A percentile compares a stretch with the other conserved stretches of the same genome.
phyloP scores from a whole-genome alignment of 495 filamentous ascomycete genomes.

The Penicillium cinerascens region DNA sequence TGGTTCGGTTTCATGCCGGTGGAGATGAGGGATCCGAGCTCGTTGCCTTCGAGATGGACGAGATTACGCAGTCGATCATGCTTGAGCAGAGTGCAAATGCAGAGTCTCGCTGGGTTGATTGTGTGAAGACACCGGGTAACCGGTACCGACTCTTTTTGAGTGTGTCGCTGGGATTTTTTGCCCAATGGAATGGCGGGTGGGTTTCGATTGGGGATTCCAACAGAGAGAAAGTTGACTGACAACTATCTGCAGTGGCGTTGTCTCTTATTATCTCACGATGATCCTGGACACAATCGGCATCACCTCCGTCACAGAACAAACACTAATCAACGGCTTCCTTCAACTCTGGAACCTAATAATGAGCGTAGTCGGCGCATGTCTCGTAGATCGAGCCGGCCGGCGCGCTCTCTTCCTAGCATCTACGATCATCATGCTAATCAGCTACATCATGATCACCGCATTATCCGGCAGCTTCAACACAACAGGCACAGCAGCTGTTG shows the following conservation, averaged over 20 bases:
- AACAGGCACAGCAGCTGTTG: constrained; percentile 28
- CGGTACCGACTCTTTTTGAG: constrained; percentile 56
- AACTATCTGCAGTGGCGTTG: constrained; percentile 48
- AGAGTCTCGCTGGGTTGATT: constrained; percentile 43
- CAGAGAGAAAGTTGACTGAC: background rate
- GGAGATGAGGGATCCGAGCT: constrained; percentile 18
- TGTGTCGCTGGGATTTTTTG: constrained; percentile 61
- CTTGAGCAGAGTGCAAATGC: constrained; percentile 27
- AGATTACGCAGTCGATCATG: constrained; percentile 22
- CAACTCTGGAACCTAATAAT: constrained; percentile 46
- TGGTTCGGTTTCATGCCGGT: constrained; percentile 29
- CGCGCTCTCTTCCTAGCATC: constrained; percentile 53
- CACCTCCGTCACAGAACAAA: constrained; percentile 41
- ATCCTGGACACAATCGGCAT: constrained; percentile 56
- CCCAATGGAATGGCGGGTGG: constrained; percentile 59
- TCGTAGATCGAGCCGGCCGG: constrained; percentile 55
- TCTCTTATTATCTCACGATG: constrained; percentile 56
- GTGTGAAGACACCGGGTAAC: constrained; percentile 65
- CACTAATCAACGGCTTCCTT: constrained; percentile 26
- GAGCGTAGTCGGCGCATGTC: constrained; percentile 47
- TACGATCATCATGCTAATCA: constrained; percentile 46
- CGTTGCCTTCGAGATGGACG: constrained; percentile 22
- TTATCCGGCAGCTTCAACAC: constrained; percentile 50
- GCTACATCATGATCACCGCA: constrained; percentile 55
- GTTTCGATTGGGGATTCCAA: background rate